Conservation (phyloP, 352 stramenopile species). For the Halophytophthora polymorphica region DNA sequence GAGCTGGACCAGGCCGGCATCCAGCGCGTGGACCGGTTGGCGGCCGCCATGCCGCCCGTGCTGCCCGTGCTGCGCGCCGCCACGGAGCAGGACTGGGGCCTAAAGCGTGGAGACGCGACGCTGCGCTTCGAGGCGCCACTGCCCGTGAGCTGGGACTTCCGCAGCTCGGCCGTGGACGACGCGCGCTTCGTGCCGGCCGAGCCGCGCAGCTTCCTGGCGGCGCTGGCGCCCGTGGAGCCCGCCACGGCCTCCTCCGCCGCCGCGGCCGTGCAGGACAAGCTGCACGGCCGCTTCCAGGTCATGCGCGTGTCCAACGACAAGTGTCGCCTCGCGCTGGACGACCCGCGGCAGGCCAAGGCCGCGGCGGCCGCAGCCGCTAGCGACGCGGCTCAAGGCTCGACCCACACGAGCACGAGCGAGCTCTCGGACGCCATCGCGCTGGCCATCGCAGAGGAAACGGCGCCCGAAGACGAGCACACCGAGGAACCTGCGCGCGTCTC, state of each 20-base stretch:
- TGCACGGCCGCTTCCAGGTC: conserved; percentile 65
- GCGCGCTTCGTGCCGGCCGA: conserved; percentile 63
- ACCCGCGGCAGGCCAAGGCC: conserved; percentile 45
- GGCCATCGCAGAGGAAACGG: conserved; percentile 31
- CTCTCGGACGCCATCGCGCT: conserved; percentile 34
- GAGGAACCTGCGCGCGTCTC: conserved; percentile 6
- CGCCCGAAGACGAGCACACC: conserved; percentile 3
- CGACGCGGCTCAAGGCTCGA: conserved; percentile 4
- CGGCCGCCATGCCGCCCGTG: conserved; percentile 42
- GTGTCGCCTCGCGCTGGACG: conserved; percentile 53
- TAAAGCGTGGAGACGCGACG: conserved; percentile 37
- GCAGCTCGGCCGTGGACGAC: conserved; percentile 69
- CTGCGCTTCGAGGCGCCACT: conserved; percentile 43
- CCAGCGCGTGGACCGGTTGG: conserved; percentile 66
- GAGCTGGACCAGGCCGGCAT: conserved; percentile 66
- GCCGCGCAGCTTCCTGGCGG: conserved; percentile 49
- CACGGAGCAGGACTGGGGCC: conserved; percentile 49
- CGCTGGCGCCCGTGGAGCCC: conserved; percentile 42
- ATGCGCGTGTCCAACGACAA: conserved; percentile 62
- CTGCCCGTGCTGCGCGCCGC: conserved; percentile 33
- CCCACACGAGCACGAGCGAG: conserved; percentile 22
- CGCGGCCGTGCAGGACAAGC: conserved; percentile 62
- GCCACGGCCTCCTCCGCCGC: no score
- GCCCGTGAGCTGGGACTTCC: conserved; percentile 66
- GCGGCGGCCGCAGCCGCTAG: conserved; percentile 13